Evolutionary conservation across 345 rosid species (phyloP).

Genomic region (Reutealis trisperma): DNA sequence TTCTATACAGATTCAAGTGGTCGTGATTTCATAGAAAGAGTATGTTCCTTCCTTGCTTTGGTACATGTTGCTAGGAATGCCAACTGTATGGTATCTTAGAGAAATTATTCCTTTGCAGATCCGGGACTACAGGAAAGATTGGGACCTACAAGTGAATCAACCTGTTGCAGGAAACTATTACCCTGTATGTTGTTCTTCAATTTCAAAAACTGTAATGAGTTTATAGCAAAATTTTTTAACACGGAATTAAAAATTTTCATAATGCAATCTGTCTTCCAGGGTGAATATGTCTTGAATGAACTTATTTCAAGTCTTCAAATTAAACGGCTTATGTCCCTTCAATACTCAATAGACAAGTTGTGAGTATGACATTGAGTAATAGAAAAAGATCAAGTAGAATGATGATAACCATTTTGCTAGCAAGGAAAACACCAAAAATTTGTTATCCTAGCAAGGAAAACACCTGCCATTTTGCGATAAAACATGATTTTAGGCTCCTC

Average conservation of each 20-base stretch:
- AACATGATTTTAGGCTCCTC: background rate
- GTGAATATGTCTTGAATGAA: background rate
- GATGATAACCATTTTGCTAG: background rate
- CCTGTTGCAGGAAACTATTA: constrained; percentile 94
- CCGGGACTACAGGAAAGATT: constrained; percentile 80
- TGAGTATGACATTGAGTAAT: background rate
- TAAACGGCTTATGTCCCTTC: background rate
- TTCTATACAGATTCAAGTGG: constrained; percentile 94
- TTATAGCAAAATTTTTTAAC: background rate
- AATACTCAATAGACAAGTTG: background rate
- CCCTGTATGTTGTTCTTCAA: constrained; percentile 55
- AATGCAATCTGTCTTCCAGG: background rate
- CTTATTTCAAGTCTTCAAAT: background rate
- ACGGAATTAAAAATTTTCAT: background rate
- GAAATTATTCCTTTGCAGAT: constrained; percentile 50
- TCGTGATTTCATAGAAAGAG: constrained; percentile 91
- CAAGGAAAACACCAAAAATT: background rate
- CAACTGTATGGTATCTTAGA: background rate
- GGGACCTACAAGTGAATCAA: constrained; percentile 84
- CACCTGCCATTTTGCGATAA: background rate
- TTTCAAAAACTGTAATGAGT: background rate
- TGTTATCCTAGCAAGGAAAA: background rate
- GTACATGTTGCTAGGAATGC: background rate
- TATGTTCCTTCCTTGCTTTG: constrained; percentile 25
- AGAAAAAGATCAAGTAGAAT: background rate